phyloP scores from a whole-genome alignment of 176 grass and related monocot species.

The Canna indica region DNA sequence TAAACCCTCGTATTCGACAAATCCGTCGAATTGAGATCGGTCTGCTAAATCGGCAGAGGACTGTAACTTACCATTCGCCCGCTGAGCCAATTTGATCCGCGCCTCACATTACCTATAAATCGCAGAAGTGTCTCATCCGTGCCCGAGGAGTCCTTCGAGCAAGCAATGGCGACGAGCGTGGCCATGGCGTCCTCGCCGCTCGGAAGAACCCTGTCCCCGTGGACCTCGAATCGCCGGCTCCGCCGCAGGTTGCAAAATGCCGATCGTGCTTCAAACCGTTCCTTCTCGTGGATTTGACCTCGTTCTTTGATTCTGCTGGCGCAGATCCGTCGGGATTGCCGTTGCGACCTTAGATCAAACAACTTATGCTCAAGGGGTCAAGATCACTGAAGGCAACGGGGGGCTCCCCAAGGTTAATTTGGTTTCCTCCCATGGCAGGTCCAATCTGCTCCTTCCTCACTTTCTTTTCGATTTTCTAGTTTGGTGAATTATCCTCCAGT shows the following conservation, averaged over 20 bases:
- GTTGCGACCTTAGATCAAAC: slow-evolving; percentile 53
- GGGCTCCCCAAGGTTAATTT: slow-evolving; percentile 65
- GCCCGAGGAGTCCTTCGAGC: neutral
- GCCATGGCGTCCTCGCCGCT: neutral
- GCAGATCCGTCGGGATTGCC: slow-evolving; percentile 46
- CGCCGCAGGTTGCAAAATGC: neutral
- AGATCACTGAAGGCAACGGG: slow-evolving; percentile 66
- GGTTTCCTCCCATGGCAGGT: slow-evolving; percentile 73
- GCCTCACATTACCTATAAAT: too few relatives aligned
- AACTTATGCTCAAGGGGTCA: slow-evolving; percentile 48
- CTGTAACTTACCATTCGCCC: too few relatives aligned
- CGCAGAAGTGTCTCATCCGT: too few relatives aligned
- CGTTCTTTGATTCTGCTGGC: slow-evolving; percentile 2
- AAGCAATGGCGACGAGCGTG: slow-evolving; percentile 4
- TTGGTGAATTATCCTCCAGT: neutral
- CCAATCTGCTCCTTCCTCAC: neutral
- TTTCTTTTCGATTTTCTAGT: neutral
- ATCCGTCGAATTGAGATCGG: too few relatives aligned
- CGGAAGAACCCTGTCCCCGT: neutral
- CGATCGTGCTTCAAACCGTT: neutral
- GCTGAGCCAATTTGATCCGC: too few relatives aligned
- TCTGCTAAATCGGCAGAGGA: too few relatives aligned
- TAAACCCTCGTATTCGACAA: too few relatives aligned
- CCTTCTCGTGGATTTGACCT: neutral
- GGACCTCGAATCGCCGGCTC: neutral